A percentile compares a stretch with the other conserved stretches of the same genome.
These are phyloP conservation scores for Starmerella sp. DNA, from an alignment of 805 yeast species.

Conservation along the genomic window DNA sequence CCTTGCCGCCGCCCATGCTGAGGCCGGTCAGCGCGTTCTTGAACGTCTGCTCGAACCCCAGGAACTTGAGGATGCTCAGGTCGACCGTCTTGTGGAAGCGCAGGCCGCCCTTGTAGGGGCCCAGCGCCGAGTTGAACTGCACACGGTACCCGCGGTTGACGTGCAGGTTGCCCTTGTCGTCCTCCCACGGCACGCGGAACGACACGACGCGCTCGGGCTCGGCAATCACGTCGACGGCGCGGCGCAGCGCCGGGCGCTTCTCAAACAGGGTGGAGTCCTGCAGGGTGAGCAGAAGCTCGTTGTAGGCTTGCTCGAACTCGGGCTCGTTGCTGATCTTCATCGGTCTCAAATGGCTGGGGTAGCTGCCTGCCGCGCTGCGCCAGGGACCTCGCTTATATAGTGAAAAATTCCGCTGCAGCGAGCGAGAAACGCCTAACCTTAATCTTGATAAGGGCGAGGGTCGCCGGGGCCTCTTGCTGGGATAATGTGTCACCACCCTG, in stretches of 20 bases:
- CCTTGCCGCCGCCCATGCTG: slow-evolving; percentile 98
- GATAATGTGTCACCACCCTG: neutral
- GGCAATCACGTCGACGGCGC: slow-evolving; percentile 78
- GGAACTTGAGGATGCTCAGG: slow-evolving; percentile 85
- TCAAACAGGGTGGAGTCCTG: slow-evolving; percentile 84
- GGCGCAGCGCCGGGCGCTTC: slow-evolving; percentile 80
- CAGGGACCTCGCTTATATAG: neutral
- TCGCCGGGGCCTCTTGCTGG: neutral
- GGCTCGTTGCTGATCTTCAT: slow-evolving; percentile 71
- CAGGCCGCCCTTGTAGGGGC: slow-evolving; percentile 98
- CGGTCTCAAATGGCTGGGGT: slow-evolving; percentile 33
- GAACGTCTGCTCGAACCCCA: slow-evolving; percentile 97
- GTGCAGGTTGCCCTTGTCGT: slow-evolving; percentile 81
- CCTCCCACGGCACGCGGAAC: slow-evolving; percentile 97
- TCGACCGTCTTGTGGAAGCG: slow-evolving; percentile 97
- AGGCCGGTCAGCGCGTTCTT: slow-evolving; percentile 96
- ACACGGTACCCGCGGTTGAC: slow-evolving; percentile 97
- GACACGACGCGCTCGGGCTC: slow-evolving; percentile 93
- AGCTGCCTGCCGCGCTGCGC: neutral
- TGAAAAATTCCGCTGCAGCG: slow-evolving; percentile 3
- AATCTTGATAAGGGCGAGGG: slow-evolving; percentile 4
- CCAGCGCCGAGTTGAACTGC: slow-evolving; percentile 95
- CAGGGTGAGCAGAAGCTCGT: slow-evolving; percentile 79
- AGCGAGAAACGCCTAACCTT: neutral
- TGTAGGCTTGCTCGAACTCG: slow-evolving; percentile 97